Percentiles rank a stretch among this genome's conserved stretches.
Conservation (phyloP, 768 basidiomycete species). For the Auriculariales sp. region DNA sequence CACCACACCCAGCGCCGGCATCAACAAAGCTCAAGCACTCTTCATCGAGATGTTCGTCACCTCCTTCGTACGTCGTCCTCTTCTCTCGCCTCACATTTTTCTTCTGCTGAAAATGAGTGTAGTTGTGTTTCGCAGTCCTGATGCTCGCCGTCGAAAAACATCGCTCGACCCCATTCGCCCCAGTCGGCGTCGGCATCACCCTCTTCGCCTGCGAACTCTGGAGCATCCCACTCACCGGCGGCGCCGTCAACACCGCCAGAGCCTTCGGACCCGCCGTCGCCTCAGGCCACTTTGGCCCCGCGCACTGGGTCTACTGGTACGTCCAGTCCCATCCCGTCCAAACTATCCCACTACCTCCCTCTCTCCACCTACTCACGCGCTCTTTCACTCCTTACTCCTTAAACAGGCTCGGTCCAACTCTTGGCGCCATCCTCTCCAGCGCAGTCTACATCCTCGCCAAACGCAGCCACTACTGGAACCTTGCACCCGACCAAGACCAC, state of each 20-base stretch:
- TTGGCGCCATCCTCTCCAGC: conserved; percentile 46
- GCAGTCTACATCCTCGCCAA: conserved; percentile 46
- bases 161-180: conserved; percentile 47
- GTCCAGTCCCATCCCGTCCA: too few species aligned
- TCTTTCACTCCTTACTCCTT: too few species aligned
- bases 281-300: conserved; percentile 37
- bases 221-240: conserved; percentile 28
- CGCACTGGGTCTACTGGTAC: conserved; percentile 40
- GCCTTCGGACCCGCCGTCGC: conserved; percentile 58
- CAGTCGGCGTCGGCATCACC: conserved; percentile 55
- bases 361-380: too few species aligned
- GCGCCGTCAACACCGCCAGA: conserved; percentile 53
- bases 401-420: conserved; percentile 60
- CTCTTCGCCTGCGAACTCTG: conserved; percentile 49
- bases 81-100: neutral
- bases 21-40: conserved; percentile 41
- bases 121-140: conserved; percentile 35
- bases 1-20: conserved; percentile 29
- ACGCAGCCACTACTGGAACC: conserved; percentile 35
- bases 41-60: conserved; percentile 67
- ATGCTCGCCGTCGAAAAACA: conserved; percentile 67
- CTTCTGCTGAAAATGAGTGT: neutral
- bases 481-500: conserved; percentile 35
- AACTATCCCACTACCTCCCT: too few species aligned
- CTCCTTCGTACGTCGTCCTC: conserved; percentile 32